Conservation (phyloP, 805 yeast genomes). For the Starmerella cellae region DNA sequence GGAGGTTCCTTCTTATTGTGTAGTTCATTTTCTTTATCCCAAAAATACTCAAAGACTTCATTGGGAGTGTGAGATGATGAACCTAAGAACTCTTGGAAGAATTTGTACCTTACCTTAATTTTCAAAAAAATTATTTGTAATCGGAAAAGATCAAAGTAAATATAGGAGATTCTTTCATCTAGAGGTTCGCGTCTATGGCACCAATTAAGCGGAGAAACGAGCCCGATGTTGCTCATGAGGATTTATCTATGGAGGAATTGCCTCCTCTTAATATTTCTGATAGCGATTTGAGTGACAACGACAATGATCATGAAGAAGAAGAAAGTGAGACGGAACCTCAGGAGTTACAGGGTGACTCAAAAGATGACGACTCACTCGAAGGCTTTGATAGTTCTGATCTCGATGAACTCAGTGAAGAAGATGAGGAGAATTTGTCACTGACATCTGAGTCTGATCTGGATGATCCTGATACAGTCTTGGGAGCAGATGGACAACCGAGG, state of each 20-base stretch:
- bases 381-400: slow-evolving; percentile 20
- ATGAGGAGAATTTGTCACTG: slow-evolving; percentile 28
- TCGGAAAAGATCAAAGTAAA: background rate
- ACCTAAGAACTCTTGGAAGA: too few relatives aligned
- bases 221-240: slow-evolving; percentile 1
- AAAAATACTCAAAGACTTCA: too few relatives aligned
- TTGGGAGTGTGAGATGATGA: too few relatives aligned
- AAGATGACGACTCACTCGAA: slow-evolving; percentile 6
- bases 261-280: slow-evolving; percentile 12
- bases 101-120: background rate
- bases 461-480: slow-evolving; percentile 25
- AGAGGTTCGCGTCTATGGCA: slow-evolving; percentile 2
- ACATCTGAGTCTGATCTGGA: slow-evolving; percentile 28
- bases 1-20: too few relatives aligned
- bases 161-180: background rate
- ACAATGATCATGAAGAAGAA: background rate
- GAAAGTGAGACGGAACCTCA: background rate
- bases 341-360: slow-evolving; percentile 6
- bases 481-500: slow-evolving; percentile 67
- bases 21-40: too few relatives aligned
- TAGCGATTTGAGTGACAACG: slow-evolving; percentile 3
- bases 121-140: slow-evolving; percentile 7
- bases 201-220: slow-evolving; percentile 10
- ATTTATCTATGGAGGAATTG: slow-evolving; percentile 9
- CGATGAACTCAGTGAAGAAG: slow-evolving; percentile 27